Evolutionary conservation across 345 rosid genomes (phyloP).

Genomic region (Rhizophora mangle): DNA sequence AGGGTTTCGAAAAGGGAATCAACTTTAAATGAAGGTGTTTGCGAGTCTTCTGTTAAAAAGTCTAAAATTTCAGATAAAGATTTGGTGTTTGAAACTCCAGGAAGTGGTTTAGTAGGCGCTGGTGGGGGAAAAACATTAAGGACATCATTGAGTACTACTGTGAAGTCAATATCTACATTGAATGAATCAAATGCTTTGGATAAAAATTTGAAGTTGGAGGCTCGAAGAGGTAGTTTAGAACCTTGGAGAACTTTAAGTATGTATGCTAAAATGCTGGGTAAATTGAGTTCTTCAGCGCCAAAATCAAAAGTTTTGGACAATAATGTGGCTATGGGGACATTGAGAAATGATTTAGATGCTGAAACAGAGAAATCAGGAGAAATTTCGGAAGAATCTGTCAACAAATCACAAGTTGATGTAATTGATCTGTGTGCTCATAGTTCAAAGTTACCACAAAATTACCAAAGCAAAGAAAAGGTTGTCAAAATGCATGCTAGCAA

Average conservation of each 20-base stretch:
- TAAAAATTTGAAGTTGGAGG: neutral
- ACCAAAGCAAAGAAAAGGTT: neutral
- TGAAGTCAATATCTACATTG: conserved; percentile 15
- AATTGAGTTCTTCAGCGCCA: neutral
- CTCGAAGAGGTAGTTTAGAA: neutral
- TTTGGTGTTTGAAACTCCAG: conserved; percentile 9
- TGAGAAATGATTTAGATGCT: neutral
- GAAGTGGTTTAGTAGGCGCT: neutral
- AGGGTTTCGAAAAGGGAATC: conserved; percentile 21
- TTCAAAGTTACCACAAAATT: conserved; percentile 8
- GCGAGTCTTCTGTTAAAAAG: conserved; percentile 13
- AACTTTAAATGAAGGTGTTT: neutral
- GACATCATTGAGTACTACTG: conserved; percentile 21
- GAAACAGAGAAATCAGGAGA: neutral
- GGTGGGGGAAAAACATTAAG: conserved; percentile 2
- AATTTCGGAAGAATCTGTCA: neutral
- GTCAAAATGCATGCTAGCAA: neutral
- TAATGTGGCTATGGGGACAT: neutral
- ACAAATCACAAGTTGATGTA: conserved; percentile 2
- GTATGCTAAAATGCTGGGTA: neutral
- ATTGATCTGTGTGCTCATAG: neutral
- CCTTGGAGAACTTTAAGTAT: neutral
- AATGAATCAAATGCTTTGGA: neutral
- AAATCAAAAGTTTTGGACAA: neutral
- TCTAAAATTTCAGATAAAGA: conserved; percentile 16